Evolutionary conservation across 2,329 filamentous ascomycete species (phyloP), one percentile per base, ranked within the genome.

Genomic region (Colletotrichum falcatum): DNA sequence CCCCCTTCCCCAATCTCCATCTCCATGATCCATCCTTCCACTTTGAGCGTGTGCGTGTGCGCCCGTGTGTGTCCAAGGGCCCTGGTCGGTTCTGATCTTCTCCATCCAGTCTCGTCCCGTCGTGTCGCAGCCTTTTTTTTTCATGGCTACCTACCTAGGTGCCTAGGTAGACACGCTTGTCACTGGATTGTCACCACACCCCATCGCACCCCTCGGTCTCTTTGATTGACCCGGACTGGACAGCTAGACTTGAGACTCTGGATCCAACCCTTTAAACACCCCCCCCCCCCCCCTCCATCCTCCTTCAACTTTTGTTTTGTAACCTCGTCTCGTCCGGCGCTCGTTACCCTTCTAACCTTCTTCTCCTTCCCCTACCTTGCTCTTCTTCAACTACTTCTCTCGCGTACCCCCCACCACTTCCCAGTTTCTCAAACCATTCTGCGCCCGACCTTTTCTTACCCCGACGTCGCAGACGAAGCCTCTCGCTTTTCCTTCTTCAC

Each of bases 171-270:
- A 59, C 49, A 56, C 35, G 65, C 58, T 67, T 70, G 67, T 67
- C 64, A 62, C 67, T 70, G 63, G 33, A 70, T 62, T 70, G 67
- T 70, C 67, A 67, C 58, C 64, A 54, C 64, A 58, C 64, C 64
- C 53, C 37, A 23, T 28, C 12, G 42, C 39, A 39, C 53, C 54
- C 51, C 55, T n/a, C 18, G 37, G 30, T 60, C 55, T 35, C 46
- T 60, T 18, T 51, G 33, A 18, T 44, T 20, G 42, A 20, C 42
- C 42, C 20, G 42, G 20, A 46, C 42, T 46, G 42, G 54, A 9
- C 39, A 16, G 37, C 63, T 48, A 37, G 37, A 58, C 49, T 55
- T 71, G 44, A 46, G 30, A 65, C 62, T 30, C 16, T 26, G 58
- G 28, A 28, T 44, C 30, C 65, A 53, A 68, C 65, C 49, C 69